These are phyloP conservation scores for Graphilbum ipis-grandicollis DNA, from an alignment of 2,329 filamentous ascomycete species.

Conservation along the genomic window DNA sequence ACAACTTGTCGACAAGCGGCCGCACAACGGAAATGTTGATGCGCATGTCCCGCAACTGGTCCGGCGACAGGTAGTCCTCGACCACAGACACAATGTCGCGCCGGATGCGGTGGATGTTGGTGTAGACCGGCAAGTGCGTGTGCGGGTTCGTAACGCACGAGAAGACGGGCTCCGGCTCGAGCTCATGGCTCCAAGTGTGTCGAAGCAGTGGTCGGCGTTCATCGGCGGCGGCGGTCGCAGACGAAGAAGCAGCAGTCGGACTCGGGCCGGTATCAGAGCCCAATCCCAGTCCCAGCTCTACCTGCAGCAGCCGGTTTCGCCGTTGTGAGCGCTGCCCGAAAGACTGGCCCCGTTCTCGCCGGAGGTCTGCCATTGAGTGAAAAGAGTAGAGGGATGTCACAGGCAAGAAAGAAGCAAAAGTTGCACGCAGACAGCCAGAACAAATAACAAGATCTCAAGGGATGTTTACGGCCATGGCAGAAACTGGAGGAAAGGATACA, in stretches of 20 bases:
- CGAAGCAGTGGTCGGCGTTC: slow-evolving; percentile 13
- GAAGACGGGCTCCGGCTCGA: slow-evolving; percentile 26
- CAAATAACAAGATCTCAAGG: too few species aligned
- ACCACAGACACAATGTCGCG: slow-evolving; percentile 46
- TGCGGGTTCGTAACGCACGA: slow-evolving; percentile 41
- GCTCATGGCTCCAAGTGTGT: slow-evolving; percentile 17
- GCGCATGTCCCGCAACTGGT: slow-evolving; percentile 63
- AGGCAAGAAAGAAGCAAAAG: too few species aligned
- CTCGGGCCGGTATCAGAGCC: background rate
- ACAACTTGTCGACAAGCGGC: slow-evolving; percentile 69
- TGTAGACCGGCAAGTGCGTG: slow-evolving; percentile 53
- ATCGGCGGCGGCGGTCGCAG: background rate
- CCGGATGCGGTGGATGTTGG: slow-evolving; percentile 56
- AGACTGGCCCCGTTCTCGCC: too few species aligned
- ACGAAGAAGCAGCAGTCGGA: background rate
- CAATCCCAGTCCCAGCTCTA: background rate
- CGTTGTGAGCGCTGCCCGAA: too few species aligned
- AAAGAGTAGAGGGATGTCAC: background rate
- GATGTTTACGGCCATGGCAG: background rate
- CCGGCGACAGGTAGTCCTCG: slow-evolving; percentile 46
- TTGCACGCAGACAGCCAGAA: too few species aligned
- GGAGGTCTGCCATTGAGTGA: too few species aligned
- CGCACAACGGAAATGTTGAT: slow-evolving; percentile 70
- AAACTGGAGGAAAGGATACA: background rate
- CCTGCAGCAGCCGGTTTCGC: too few species aligned